Conservation (phyloP, 2,329 filamentous ascomycete genomes). For the Clonostachys byssicola region DNA sequence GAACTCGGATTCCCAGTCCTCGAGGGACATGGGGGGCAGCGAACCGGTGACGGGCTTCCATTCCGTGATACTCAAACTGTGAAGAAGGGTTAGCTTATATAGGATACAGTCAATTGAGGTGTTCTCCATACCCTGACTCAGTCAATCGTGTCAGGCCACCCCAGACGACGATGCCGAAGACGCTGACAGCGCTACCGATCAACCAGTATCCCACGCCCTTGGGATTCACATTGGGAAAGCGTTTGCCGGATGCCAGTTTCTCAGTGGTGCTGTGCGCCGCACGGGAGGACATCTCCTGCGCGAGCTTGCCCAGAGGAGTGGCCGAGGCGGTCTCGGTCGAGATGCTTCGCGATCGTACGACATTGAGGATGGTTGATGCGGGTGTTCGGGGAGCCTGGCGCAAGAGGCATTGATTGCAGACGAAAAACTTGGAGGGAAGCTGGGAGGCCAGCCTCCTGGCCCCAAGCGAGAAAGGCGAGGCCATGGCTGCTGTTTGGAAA, state of each 20-base stretch:
- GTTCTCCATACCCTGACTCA: conserved; percentile 74
- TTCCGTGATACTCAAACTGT: conserved; percentile 93
- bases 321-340: conserved; percentile 10
- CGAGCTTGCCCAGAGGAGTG: conserved; percentile 17
- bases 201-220: conserved; percentile 89
- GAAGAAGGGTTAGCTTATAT: not conserved
- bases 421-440: conserved; percentile 30
- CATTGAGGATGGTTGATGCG: conserved; percentile 31
- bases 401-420: conserved; percentile 44
- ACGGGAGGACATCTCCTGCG: conserved; percentile 14
- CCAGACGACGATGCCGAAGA: conserved; percentile 96
- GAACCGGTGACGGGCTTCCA: conserved; percentile 96
- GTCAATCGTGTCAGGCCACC: conserved; percentile 91
- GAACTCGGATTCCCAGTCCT: conserved; percentile 91
- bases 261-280: conserved; percentile 18
- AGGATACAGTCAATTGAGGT: not conserved
- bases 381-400: conserved; percentile 11
- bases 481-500: conserved; percentile 24
- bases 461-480: conserved; percentile 30
- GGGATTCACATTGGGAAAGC: conserved; percentile 59
- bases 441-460: conserved; percentile 33
- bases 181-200: conserved; percentile 82
- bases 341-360: conserved; percentile 31
- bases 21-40: conserved; percentile 71
- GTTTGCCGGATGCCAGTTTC: not conserved